Evolutionary conservation across 2,329 filamentous ascomycete species (phyloP).

Genomic region (Ophiosphaerella narmari): DNA sequence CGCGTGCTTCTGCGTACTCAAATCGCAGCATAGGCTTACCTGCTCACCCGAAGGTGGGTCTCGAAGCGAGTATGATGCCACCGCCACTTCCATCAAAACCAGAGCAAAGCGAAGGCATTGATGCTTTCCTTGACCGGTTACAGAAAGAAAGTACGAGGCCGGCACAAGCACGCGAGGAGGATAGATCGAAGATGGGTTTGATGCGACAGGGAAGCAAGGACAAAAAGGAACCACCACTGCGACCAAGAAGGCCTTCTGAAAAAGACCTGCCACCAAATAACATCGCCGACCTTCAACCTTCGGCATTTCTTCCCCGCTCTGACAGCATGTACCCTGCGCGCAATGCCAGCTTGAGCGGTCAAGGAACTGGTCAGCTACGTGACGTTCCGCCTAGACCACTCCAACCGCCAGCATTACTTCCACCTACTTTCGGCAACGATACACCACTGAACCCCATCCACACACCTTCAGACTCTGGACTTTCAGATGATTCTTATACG

Average conservation of each 20-base stretch:
- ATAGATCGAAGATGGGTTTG: constrained; percentile 24
- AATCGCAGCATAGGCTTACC: constrained; percentile 30
- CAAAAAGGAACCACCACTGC: constrained; percentile 21
- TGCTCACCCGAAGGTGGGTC: constrained; percentile 26
- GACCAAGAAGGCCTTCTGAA: constrained; percentile 35
- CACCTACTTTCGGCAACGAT: constrained; percentile 25
- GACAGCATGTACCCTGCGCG: constrained; percentile 29
- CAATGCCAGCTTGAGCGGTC: constrained; percentile 27
- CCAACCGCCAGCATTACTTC: constrained; percentile 28
- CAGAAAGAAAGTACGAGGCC: constrained; percentile 38
- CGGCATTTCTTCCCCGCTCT: constrained; percentile 22
- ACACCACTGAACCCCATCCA: constrained; percentile 37
- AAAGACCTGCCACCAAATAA: constrained; percentile 23
- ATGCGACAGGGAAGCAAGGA: constrained; percentile 29
- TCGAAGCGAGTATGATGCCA: constrained; percentile 11
- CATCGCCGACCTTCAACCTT: constrained; percentile 23
- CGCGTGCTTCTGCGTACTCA: constrained; percentile 38
- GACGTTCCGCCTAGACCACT: constrained; percentile 9
- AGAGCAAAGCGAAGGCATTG: constrained; percentile 41
- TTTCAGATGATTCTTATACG: constrained; percentile 45
- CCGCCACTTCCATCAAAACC: constrained; percentile 28
- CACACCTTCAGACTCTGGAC: constrained; percentile 47
- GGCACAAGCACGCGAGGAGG: constrained; percentile 18
- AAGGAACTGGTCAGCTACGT: constrained; percentile 12
- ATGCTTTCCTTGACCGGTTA: constrained; percentile 43